Evolutionary conservation across 441 rosid species (phyloP), one percentile per base, ranked within the genome.

Genomic region (Breynia disticha): DNA sequence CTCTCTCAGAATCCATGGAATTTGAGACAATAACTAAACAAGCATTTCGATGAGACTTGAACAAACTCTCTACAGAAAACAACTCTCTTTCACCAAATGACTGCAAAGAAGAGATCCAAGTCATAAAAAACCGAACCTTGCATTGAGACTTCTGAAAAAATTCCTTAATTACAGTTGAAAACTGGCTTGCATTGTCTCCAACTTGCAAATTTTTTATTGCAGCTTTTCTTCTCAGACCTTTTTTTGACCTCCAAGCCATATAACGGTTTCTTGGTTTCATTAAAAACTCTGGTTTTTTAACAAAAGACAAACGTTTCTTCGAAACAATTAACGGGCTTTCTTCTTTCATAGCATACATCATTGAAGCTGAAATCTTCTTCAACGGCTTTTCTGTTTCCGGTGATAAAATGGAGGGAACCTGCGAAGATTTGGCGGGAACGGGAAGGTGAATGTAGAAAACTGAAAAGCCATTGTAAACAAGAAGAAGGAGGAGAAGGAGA

Each of bases 71-170:
- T 9, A 87, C 19, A 1, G 71, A 67, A 56, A 87, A 66, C 24
- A 63, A 16, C 45, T 87, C 97, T 59, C 94, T 54, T 1, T 70
- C 73, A 52, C 89, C 76, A 44, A 82, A 82, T 39, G 86, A 76
- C n/a, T 71, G 74, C 0, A 77, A 55, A 11, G 86, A 70, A 21
- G 90, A 83, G 60, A 87, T 90, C 96, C 96, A 84, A 4, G 97
- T 90, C 91, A 90, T 84, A 76, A 90, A 90, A 70, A 90, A 76
- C 46, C 73, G 66, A 38, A 72, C 64, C 72, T 78, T 72, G 51
- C 97, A 90, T 4, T 60, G 63, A 4, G 80, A 70, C 20, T 66
- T 72, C 11, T 68, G 62, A 11, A 87, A 72, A 65, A 84, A 84
- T 1, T 45, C 55, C 44, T 57, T 72, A 41, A 87, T 50, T 66